Conservation (phyloP, 163 green algal species). For the Chlorella variabilis region DNA sequence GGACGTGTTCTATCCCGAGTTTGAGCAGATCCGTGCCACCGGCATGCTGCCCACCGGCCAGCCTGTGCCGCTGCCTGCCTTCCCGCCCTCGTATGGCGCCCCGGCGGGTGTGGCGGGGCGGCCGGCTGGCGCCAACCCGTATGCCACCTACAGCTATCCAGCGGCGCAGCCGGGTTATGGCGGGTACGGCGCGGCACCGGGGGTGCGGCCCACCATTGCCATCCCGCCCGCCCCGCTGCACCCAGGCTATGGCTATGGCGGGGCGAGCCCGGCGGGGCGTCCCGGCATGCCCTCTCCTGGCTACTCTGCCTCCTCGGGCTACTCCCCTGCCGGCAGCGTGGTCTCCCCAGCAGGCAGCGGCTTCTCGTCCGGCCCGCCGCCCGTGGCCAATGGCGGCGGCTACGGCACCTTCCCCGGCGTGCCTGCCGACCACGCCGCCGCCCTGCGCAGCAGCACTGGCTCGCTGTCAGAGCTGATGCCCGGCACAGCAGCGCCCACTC, state of each 20-base stretch:
- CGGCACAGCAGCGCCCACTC: background rate
- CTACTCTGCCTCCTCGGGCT: slow-evolving; percentile 9
- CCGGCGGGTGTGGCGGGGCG: background rate
- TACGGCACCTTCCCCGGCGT: background rate
- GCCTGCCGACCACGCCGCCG: background rate
- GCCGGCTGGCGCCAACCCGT: background rate
- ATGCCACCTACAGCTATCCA: background rate
- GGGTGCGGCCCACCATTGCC: slow-evolving; percentile 11
- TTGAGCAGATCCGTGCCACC: slow-evolving; percentile 49
- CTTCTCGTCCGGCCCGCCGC: background rate
- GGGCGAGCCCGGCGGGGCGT: background rate
- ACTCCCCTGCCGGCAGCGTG: slow-evolving; percentile 3
- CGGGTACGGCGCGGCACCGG: background rate
- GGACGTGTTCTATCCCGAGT: slow-evolving; percentile 55
- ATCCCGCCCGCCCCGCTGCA: slow-evolving; percentile 23
- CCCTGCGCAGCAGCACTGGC: slow-evolving; percentile 21
- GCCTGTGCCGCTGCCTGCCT: slow-evolving; percentile 38
- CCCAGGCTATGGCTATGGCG: slow-evolving; percentile 1
- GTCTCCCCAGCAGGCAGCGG: slow-evolving; percentile 13
- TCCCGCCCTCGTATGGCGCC: background rate
- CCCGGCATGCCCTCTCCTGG: slow-evolving; percentile 5
- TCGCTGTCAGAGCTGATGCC: background rate
- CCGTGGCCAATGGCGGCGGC: background rate
- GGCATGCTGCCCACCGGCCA: slow-evolving; percentile 51
- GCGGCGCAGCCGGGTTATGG: background rate